phyloP scores from a whole-genome alignment of 306 rosid species.

The Begonia fuchsioides region DNA sequence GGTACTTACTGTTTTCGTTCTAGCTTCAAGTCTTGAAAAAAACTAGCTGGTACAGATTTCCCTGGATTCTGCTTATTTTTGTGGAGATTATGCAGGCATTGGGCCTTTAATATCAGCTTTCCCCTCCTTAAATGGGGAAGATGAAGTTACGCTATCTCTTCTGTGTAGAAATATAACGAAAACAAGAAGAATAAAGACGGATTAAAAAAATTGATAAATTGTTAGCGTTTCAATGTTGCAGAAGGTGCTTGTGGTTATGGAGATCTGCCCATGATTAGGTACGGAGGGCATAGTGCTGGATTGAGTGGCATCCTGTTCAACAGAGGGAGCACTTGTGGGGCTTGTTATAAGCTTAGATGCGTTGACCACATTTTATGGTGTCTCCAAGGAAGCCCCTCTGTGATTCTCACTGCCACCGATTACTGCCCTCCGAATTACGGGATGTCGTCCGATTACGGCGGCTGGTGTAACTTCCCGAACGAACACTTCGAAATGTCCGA shows the following conservation, averaged over 20 bases:
- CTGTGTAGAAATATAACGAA: too few relatives aligned
- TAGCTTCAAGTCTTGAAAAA: too few relatives aligned
- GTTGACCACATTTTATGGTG: constrained; percentile 96
- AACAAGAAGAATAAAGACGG: too few relatives aligned
- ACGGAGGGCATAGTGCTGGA: constrained; percentile 75
- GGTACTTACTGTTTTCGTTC: constrained; percentile 29
- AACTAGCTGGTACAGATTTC: background rate
- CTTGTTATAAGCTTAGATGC: constrained; percentile 89
- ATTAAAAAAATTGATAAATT: background rate
- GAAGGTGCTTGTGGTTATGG: constrained; percentile 99
- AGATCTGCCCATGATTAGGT: constrained; percentile 66
- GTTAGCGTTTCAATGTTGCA: constrained; percentile 21
- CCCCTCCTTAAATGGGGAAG: too few relatives aligned
- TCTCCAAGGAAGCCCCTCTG: constrained; percentile 69
- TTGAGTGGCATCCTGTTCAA: constrained; percentile 74
- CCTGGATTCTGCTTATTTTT: background rate
- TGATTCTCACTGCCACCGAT: constrained; percentile 82
- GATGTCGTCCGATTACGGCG: constrained; percentile 81
- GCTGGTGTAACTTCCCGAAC: constrained; percentile 92
- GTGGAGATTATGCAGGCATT: background rate
- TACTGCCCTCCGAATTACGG: constrained; percentile 92
- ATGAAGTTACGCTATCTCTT: too few relatives aligned
- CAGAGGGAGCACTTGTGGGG: constrained; percentile 81
- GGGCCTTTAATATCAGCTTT: background rate
- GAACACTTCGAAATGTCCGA: constrained; percentile 91